Conservation (phyloP, 148 eudicot species). For the Cornus florida region DNA sequence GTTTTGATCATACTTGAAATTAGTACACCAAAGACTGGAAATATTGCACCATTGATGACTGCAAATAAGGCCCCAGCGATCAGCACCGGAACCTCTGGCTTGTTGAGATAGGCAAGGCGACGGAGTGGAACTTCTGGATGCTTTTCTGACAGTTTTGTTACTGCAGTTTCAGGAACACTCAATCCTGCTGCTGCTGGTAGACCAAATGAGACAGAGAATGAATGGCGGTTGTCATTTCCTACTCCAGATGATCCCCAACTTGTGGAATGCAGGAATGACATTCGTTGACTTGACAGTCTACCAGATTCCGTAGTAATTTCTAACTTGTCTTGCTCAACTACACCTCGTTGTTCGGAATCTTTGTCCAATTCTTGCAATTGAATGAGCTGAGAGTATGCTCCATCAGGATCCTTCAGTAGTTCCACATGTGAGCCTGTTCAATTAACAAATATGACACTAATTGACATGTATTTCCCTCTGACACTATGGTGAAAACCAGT, state of each 20-base stretch:
- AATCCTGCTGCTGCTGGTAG: constrained; percentile 22
- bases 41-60: constrained; percentile 31
- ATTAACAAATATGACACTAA: not conserved
- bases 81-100: constrained; percentile 51
- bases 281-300: constrained; percentile 45
- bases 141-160: constrained; percentile 22
- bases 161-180: constrained; percentile 11
- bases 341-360: constrained; percentile 19
- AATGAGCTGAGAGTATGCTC: constrained; percentile 84
- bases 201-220: constrained; percentile 36
- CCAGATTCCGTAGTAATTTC: constrained; percentile 17
- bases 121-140: constrained; percentile 44
- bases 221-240: constrained; percentile 34
- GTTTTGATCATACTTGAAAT: constrained; percentile 30
- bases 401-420: constrained; percentile 68
- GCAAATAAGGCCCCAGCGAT: constrained; percentile 45
- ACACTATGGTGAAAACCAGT: not conserved
- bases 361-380: constrained; percentile 53
- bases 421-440: constrained; percentile 59
- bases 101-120: constrained; percentile 60
- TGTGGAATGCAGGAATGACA: constrained; percentile 45
- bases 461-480: not conserved
- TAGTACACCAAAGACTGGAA: constrained; percentile 42
- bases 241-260: constrained; percentile 54
- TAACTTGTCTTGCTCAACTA: constrained; percentile 21